Evolutionary conservation across 495 filamentous ascomycete genomes (phyloP).

Genomic region (Hyaloscypha variabilis): DNA sequence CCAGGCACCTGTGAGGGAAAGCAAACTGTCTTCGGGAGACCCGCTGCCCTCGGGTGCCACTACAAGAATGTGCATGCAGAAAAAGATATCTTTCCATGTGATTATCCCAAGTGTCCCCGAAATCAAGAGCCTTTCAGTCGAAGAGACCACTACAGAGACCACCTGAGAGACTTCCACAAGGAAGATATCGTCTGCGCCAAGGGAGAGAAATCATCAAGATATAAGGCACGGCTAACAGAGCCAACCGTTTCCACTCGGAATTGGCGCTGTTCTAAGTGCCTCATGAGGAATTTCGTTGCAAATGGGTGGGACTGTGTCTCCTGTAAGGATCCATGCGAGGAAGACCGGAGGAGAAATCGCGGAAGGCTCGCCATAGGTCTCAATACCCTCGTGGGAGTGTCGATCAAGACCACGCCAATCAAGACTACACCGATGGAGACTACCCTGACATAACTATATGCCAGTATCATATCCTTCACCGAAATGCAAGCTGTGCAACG

Average conservation of each 20-base stretch:
- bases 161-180: slow-evolving; percentile 49
- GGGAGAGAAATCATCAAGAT: slow-evolving; percentile 6
- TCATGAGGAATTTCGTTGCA: slow-evolving; percentile 39
- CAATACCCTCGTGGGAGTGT: too few species aligned
- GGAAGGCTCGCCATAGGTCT: too few species aligned
- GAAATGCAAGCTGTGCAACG: too few species aligned
- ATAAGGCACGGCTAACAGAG: slow-evolving; percentile 30
- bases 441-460: too few species aligned
- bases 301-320: slow-evolving; percentile 41
- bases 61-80: slow-evolving; percentile 40
- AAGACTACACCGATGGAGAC: too few species aligned
- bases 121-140: slow-evolving; percentile 19
- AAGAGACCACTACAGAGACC: slow-evolving; percentile 43
- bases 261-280: slow-evolving; percentile 50
- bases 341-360: slow-evolving; percentile 15
- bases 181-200: slow-evolving; percentile 44
- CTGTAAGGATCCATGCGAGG: slow-evolving; percentile 43
- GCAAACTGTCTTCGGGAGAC: slow-evolving; percentile 39
- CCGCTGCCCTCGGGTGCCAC: slow-evolving; percentile 52
- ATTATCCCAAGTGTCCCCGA: slow-evolving; percentile 23
- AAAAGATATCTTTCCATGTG: slow-evolving; percentile 38
- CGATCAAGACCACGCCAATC: too few species aligned
- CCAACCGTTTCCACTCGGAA: slow-evolving; percentile 32
- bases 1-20: slow-evolving; percentile 16
- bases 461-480: too few species aligned